Percentiles rank a stretch among this genome's conserved stretches.
Evolutionary conservation across 148 eudicot species (phyloP).

Genomic region (Amaranthus hypochondriacus): DNA sequence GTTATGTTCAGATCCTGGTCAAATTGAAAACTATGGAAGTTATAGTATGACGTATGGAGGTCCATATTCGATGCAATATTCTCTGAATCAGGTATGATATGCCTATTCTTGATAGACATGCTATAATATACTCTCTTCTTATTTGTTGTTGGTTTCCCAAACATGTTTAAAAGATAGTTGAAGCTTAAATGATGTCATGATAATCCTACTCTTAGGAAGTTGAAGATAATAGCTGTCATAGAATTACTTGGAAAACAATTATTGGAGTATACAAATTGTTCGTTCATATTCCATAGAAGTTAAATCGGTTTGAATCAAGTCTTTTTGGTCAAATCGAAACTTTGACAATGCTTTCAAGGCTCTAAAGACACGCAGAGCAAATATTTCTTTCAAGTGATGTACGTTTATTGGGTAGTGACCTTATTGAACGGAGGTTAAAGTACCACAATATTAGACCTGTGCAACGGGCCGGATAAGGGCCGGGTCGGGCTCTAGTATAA

Average conservation of each 20-base stretch:
- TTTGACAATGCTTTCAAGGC: neutral
- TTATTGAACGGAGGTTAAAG: too few relatives aligned
- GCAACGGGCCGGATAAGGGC: too few relatives aligned
- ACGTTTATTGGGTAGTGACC: too few relatives aligned
- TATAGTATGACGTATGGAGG: constrained; percentile 34
- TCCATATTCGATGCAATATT: constrained; percentile 36
- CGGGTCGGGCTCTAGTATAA: too few relatives aligned
- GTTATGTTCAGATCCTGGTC: constrained; percentile 40
- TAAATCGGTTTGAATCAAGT: neutral
- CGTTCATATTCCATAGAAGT: neutral
- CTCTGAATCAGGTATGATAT: constrained; percentile 50
- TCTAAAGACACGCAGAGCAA: too few relatives aligned
- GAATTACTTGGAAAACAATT: neutral
- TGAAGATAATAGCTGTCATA: neutral
- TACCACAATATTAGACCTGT: too few relatives aligned
- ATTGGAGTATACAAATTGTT: neutral
- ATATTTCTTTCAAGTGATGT: too few relatives aligned
- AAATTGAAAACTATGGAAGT: constrained; percentile 36
- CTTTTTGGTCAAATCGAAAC: neutral
- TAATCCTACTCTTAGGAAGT: neutral
- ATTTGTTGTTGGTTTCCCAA: neutral
- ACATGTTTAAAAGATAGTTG: neutral
- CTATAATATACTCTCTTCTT: neutral
- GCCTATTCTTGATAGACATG: neutral
- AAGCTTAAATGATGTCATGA: neutral